Conservation (phyloP, 75 land plant species). For the Larix kaempferi region DNA sequence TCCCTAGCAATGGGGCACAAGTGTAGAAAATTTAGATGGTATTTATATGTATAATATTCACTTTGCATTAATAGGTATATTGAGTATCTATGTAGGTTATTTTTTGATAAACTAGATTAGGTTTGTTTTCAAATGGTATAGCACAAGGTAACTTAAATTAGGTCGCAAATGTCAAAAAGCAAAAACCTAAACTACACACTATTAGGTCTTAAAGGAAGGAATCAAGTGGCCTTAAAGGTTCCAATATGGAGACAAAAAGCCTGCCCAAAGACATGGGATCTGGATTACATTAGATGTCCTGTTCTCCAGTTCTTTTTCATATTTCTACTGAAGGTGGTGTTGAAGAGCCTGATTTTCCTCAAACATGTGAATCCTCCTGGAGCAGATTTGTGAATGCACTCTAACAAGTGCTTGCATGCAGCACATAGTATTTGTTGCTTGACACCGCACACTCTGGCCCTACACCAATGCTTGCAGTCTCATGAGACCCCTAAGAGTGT, state of each 20-base stretch:
- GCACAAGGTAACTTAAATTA: not conserved
- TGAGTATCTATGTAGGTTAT: not conserved
- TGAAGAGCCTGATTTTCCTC: constrained; percentile 8
- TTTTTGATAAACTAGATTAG: not conserved
- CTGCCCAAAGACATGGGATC: not conserved
- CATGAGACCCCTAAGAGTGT: not conserved
- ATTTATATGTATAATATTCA: not conserved
- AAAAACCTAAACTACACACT: not conserved
- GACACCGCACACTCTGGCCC: not conserved
- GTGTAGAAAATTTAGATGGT: not conserved
- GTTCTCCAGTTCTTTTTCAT: not conserved
- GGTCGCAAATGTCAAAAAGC: not conserved
- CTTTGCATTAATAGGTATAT: not conserved
- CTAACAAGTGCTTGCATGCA: no score
- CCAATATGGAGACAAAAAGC: not conserved
- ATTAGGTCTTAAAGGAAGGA: not conserved
- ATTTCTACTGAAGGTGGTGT: not conserved
- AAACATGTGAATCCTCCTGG: not conserved
- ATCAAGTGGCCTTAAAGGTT: not conserved
- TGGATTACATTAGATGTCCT: not conserved
- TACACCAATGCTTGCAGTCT: constrained; percentile 1
- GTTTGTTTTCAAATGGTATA: not conserved
- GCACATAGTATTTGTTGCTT: constrained; percentile 1
- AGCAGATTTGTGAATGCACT: constrained; percentile 6
- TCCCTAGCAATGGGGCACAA: not conserved